Evolutionary conservation across 2,329 filamentous ascomycete genomes (phyloP), one percentile per base, ranked within the genome.

Genomic region (Fusarium aywerte): DNA sequence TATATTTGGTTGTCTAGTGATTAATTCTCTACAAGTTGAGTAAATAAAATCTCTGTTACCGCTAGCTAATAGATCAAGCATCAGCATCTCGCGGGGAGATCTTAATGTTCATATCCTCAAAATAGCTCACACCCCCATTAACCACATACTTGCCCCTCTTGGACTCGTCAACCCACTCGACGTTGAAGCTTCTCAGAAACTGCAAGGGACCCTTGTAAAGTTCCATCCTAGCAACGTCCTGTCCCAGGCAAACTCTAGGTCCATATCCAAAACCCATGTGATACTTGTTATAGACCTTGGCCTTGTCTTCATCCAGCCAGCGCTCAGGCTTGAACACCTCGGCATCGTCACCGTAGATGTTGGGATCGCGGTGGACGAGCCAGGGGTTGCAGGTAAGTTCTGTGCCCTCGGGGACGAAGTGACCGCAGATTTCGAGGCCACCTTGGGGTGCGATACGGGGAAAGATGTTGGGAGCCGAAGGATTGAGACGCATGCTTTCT

Each of bases 401-500:
- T 0, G 77, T 75, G 38, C 75, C 75, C 6, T 71, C 71, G 0
- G 76, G 78, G 4, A 79, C 73, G 29, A 73, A 75, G 1, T 62
- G 23, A 0, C 74, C 76, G 3, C 76, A 76, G 7, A 87, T 76
- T 7, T 78, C 76, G 0, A 76, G 75, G 0, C 85, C 84, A 0
- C 76, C 79, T 4, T 76, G 56, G 0, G 84, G 82, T 0, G 85
- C 83, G 1, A 80, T 76, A 6, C 85, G 78, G 70, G 82, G 81
- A n/a, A 86, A 73, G 4, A 83, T 80, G 12, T 86, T 72, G 5
- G 82, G 83, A 0, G 80, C 79, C 0, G 83, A 80, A 2, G 84
- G 79, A 48, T 85, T 81, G 20, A 87, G 74, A 15, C 85, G 80
- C 18, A 87, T 72, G 0, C 82, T 81, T 69, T 87, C 85, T 50